Percentiles rank a stretch among this genome's conserved stretches.
Evolutionary conservation across 1,139 yeast genomes (phyloP).

Genomic region (Hanseniaspora gamundiae): DNA sequence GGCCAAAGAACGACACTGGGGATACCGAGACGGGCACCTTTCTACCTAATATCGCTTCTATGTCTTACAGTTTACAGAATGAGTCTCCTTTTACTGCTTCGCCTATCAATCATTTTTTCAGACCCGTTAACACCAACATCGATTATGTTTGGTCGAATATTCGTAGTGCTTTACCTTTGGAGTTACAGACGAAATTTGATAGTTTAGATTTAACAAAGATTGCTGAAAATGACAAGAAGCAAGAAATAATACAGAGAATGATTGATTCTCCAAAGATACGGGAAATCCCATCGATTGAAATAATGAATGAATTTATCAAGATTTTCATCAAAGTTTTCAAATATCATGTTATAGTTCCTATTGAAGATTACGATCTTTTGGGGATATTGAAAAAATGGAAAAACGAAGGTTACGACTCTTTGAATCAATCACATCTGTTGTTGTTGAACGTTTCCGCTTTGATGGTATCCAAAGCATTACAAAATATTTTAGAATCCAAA

Average conservation of each 20-base stretch:
- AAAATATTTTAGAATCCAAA: slow-evolving; percentile 1
- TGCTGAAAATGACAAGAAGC: slow-evolving; percentile 1
- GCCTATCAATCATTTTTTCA: neutral
- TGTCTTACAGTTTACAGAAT: neutral
- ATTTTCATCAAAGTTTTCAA: neutral
- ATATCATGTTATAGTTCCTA: slow-evolving; percentile 2
- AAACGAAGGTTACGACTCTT: slow-evolving; percentile 3
- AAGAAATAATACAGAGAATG: slow-evolving; percentile 1
- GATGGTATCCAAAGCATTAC: slow-evolving; percentile 4
- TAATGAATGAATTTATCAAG: slow-evolving; percentile 4
- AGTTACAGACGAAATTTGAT: slow-evolving; percentile 1
- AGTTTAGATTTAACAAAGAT: slow-evolving; percentile 3
- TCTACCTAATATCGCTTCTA: no score
- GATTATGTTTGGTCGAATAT: slow-evolving; percentile 1
- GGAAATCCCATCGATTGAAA: slow-evolving; percentile 1
- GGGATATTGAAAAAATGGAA: slow-evolving; percentile 8
- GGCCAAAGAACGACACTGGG: no score
- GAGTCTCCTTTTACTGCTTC: neutral
- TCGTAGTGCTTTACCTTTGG: neutral
- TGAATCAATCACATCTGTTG: slow-evolving; percentile 6
- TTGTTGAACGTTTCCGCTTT: slow-evolving; percentile 2
- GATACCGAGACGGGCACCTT: no score
- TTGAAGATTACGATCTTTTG: slow-evolving; percentile 5
- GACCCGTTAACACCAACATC: neutral
- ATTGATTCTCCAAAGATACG: slow-evolving; percentile 2